Evolutionary conservation across 345 rosid genomes (phyloP), one percentile per base, ranked within the genome.

Genomic region (Populus pruinosa): DNA sequence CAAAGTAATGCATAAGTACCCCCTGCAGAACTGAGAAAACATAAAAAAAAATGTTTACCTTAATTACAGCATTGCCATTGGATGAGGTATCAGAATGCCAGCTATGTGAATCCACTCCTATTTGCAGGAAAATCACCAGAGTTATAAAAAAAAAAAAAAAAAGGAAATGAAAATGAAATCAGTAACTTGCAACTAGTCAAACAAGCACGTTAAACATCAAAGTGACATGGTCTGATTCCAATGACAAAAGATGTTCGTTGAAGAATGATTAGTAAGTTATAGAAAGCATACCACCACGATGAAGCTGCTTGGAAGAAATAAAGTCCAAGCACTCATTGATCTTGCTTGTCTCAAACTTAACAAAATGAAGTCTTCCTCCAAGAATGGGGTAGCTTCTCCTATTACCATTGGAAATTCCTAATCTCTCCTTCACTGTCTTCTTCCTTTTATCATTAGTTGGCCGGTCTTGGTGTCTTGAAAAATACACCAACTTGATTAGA

Each of bases 281-380:
- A 38, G 55, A 39, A 61, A 18, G 44, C 35, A 73, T 88, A 91
- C 98, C 89, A 50, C 97, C 90, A 5, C 74, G 78, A 68, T 96
- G 97, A 80, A 96, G 99, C 86, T 96, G 97, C 89, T 96, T 96
- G 25, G 99, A 93, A 83, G 87, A 86, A 55, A 96, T 94, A 76
- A 96, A 96, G 76, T 96, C 99, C 67, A 96, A 85, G 84, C 99
- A 96, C 69, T 96, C 98, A 67, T 88, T 91, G 36, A 96, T 88
- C 83, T 96, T 96, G 86, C 80, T 71, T 27, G 98, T 94, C 90
- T 94, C 98, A 81, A 94, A 94, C 87, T 94, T 94, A 39, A 90
- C 99, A 70, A 93, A 90, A 81, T 96, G 99, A 75, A 96, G 93
- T 82, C 99, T 90, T 63, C 99, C 99, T 73, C 98, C 98, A 86